These are phyloP conservation scores for Lophiotrema nucula DNA, from an alignment of 495 filamentous ascomycete genomes.

Conservation along the genomic window DNA sequence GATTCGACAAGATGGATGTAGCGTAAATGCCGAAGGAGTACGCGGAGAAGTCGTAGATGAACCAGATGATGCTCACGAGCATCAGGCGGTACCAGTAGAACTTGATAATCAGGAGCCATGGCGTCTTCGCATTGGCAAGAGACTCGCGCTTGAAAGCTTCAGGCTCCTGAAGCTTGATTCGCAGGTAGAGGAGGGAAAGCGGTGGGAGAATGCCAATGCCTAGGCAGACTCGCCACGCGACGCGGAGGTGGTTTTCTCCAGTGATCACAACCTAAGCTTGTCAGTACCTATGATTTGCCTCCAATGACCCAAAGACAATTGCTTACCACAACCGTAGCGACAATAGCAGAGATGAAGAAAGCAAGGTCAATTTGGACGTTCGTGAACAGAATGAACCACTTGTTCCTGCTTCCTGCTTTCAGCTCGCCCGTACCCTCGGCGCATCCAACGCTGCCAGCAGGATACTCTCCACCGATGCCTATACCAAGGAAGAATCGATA, in stretches of 20 bases:
- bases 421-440: slow-evolving; percentile 84
- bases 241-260: slow-evolving; percentile 65
- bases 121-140: slow-evolving; percentile 54
- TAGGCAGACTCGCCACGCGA: slow-evolving; percentile 72
- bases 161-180: slow-evolving; percentile 75
- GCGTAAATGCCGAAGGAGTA: slow-evolving; percentile 83
- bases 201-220: slow-evolving; percentile 81
- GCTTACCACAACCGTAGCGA: slow-evolving; percentile 59
- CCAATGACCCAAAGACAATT: too few species aligned
- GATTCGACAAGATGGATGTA: slow-evolving; percentile 64
- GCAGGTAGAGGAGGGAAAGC: slow-evolving; percentile 68
- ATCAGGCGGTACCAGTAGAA: slow-evolving; percentile 64
- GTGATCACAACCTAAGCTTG: slow-evolving; percentile 54
- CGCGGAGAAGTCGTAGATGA: slow-evolving; percentile 82
- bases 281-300: slow-evolving; percentile 3
- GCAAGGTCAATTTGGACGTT: slow-evolving; percentile 84
- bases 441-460: slow-evolving; percentile 79
- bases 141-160: slow-evolving; percentile 69
- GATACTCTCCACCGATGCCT: slow-evolving; percentile 75
- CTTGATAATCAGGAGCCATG: slow-evolving; percentile 55
- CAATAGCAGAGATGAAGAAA: slow-evolving; percentile 72
- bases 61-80: slow-evolving; percentile 81
- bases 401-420: slow-evolving; percentile 73
- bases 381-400: slow-evolving; percentile 92
- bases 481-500: slow-evolving; percentile 79